These are phyloP conservation scores for Thalassiosira pacifica DNA, from an alignment of 352 stramenopile genomes.

Conservation along the genomic window DNA sequence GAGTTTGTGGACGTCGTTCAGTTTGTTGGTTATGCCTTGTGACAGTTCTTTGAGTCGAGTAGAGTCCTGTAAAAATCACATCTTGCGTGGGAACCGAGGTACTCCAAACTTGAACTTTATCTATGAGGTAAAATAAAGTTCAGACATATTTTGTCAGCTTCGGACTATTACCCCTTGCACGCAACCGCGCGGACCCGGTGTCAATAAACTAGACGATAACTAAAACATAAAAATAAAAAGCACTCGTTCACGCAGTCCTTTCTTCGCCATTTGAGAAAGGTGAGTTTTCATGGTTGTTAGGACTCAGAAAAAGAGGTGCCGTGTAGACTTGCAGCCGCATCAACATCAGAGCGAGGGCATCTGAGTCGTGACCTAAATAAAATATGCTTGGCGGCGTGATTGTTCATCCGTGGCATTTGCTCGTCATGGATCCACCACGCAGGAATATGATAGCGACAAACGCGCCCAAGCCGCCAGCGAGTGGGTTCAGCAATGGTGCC, in stretches of 20 bases:
- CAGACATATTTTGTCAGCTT: too few relatives aligned
- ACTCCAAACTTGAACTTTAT: not conserved
- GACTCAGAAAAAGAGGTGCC: not conserved
- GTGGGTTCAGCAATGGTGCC: not conserved
- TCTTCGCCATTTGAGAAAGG: not conserved
- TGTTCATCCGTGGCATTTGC: not conserved
- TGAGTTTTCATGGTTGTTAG: not conserved
- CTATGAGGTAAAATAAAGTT: too few relatives aligned
- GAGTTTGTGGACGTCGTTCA: not conserved
- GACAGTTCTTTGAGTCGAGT: too few relatives aligned
- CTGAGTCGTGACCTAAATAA: not conserved
- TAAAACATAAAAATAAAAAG: slow-evolving; percentile 1
- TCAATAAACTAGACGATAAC: not conserved
- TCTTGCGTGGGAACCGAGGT: not conserved
- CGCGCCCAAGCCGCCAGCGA: not conserved
- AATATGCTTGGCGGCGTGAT: not conserved
- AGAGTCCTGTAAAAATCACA: too few relatives aligned
- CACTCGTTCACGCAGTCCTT: not conserved
- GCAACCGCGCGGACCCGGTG: too few relatives aligned
- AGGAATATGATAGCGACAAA: not conserved
- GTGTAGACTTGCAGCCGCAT: not conserved
- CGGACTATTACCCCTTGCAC: too few relatives aligned
- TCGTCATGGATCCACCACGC: not conserved
- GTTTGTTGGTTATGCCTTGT: not conserved
- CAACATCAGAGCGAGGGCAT: not conserved